Evolutionary conservation across 1,284 basidiomycete species (phyloP).

Genomic region (Heterobasidion occidentale): DNA sequence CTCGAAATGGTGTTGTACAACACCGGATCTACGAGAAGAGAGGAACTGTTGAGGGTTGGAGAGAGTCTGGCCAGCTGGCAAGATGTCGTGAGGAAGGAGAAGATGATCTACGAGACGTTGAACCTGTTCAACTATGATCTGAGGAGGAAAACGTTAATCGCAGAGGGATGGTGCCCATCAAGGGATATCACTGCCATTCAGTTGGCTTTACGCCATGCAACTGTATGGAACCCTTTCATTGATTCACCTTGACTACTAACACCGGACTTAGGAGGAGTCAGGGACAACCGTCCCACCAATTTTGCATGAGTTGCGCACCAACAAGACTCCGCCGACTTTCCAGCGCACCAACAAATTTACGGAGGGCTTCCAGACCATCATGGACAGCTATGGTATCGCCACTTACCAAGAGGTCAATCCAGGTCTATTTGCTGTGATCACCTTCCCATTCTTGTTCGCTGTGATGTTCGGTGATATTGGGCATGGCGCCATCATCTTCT

Average conservation of each 20-base stretch:
- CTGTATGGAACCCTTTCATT: constrained; percentile 38
- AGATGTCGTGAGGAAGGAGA: constrained; percentile 93
- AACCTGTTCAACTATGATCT: constrained; percentile 95
- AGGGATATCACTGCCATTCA: constrained; percentile 87
- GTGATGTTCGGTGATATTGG: constrained; percentile 96
- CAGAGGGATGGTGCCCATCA: constrained; percentile 97
- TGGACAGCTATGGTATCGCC: constrained; percentile 95
- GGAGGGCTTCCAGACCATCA: constrained; percentile 95
- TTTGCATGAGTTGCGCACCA: constrained; percentile 84
- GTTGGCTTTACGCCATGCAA: constrained; percentile 85
- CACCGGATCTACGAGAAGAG: constrained; percentile 79
- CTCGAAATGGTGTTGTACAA: constrained; percentile 87
- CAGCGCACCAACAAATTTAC: constrained; percentile 96
- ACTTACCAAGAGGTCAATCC: constrained; percentile 98
- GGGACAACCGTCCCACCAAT: constrained; percentile 92
- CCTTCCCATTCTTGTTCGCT: constrained; percentile 98
- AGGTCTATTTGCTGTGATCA: constrained; percentile 88
- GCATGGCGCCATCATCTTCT: constrained; percentile 75
- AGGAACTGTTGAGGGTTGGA: constrained; percentile 82
- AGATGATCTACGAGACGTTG: constrained; percentile 90
- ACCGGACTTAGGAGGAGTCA: constrained; percentile 68
- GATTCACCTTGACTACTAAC: constrained; percentile 2
- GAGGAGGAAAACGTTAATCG: constrained; percentile 89
- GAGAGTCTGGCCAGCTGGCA: constrained; percentile 88
- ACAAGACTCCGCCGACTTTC: constrained; percentile 93